Evolutionary conservation across 2,329 filamentous ascomycete species (phyloP).

Genomic region (Ascochyta koolunga): DNA sequence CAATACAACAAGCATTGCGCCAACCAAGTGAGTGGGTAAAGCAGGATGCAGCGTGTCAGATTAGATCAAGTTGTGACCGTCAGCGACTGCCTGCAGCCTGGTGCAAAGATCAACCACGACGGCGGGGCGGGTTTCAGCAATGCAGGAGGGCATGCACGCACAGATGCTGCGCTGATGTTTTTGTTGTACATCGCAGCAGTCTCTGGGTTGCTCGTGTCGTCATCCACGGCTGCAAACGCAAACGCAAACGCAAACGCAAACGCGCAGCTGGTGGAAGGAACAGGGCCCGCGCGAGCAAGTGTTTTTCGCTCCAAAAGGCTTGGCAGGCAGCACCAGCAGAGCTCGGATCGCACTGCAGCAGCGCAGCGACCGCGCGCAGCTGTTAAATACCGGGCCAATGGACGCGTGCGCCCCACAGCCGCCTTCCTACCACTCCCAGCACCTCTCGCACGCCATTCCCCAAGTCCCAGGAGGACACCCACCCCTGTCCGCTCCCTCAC

Average conservation of each 20-base stretch:
- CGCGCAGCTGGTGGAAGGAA: constrained; percentile 21
- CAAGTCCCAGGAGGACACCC: constrained; percentile 15
- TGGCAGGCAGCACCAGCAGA: background rate
- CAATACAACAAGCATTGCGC: too few species aligned
- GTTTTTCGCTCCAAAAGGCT: constrained; percentile 5
- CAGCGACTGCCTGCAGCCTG: constrained; percentile 46
- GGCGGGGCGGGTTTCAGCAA: constrained; percentile 30
- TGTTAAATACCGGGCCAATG: constrained; percentile 35
- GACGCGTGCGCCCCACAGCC: constrained; percentile 50
- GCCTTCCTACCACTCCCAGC: constrained; percentile 54
- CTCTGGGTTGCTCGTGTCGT: constrained; percentile 46
- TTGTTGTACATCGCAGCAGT: constrained; percentile 16
- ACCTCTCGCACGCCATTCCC: constrained; percentile 41
- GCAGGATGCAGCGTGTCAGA: constrained; percentile 54
- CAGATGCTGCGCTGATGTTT: constrained; percentile 9
- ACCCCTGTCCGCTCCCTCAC: constrained; percentile 23
- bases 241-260: too few species aligned
- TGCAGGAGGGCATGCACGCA: constrained; percentile 14
- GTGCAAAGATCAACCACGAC: constrained; percentile 34
- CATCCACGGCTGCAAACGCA: constrained; percentile 41
- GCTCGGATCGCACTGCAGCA: constrained; percentile 25
- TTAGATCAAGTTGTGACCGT: constrained; percentile 67
- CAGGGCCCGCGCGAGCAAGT: constrained; percentile 1
- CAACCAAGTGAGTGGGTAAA: background rate
- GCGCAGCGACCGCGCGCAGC: constrained; percentile 3